Percentiles rank a stretch among this genome's conserved stretches.
phyloP scores from a whole-genome alignment of 2,329 filamentous ascomycete genomes.

The Bertia moriformis region DNA sequence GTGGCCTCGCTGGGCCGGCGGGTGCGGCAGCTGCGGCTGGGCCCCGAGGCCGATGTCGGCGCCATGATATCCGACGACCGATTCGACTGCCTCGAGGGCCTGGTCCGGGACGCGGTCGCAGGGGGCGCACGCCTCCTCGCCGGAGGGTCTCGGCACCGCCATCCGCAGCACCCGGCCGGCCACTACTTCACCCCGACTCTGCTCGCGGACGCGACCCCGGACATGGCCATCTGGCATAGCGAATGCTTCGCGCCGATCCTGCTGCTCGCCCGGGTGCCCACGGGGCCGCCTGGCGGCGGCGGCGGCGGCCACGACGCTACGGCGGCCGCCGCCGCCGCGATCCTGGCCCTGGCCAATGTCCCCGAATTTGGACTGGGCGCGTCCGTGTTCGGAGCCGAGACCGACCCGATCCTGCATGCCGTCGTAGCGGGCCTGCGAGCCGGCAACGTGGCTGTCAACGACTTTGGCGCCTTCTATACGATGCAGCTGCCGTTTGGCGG shows the following conservation, averaged over 20 bases:
- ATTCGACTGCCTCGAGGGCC: slow-evolving; percentile 61
- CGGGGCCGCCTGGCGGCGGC: too few species aligned
- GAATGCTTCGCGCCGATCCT: slow-evolving; percentile 92
- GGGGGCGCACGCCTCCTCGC: slow-evolving; percentile 68
- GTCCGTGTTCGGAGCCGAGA: slow-evolving; percentile 66
- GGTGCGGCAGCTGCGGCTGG: slow-evolving; percentile 61
- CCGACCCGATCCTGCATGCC: slow-evolving; percentile 39
- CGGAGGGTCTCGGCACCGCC: slow-evolving; percentile 58
- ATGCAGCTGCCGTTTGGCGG: slow-evolving; percentile 91
- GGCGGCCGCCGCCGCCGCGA: slow-evolving; percentile 35
- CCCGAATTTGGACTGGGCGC: slow-evolving; percentile 77
- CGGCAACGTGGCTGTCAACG: slow-evolving; percentile 89
- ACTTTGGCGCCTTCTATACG: slow-evolving; percentile 86
- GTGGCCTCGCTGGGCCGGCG: slow-evolving; percentile 57
- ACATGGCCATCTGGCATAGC: slow-evolving; percentile 76
- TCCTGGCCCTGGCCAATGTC: slow-evolving; percentile 68
- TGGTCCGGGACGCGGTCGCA: slow-evolving; percentile 64
- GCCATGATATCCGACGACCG: slow-evolving; percentile 71
- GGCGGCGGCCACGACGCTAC: too few species aligned
- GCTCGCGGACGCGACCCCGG: slow-evolving; percentile 68
- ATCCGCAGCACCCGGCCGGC: slow-evolving; percentile 61
- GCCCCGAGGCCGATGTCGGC: slow-evolving; percentile 69
- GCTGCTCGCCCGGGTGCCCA: slow-evolving; percentile 61
- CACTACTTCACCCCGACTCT: slow-evolving; percentile 91
- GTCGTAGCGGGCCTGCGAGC: slow-evolving; percentile 59